Conservation (phyloP, 257 asterid species). For the Asclepias syriaca region DNA sequence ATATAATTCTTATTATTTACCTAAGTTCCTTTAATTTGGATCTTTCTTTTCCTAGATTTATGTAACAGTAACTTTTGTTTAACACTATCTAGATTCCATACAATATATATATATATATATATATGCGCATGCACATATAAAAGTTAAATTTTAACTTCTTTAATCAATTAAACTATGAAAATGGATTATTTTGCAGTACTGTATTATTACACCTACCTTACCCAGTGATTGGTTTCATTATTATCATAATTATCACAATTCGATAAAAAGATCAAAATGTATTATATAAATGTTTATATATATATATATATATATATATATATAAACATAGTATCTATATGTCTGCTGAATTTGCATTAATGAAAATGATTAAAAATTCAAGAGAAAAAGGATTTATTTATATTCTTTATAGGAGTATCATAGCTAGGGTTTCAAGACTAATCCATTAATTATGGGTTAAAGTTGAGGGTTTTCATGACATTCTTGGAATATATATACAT, state of each 20-base stretch:
- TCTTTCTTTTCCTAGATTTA: conserved; percentile 1
- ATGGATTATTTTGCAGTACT: too few species aligned
- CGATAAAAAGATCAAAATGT: too few species aligned
- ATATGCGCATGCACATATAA: neutral
- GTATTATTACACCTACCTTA: too few species aligned
- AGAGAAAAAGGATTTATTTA: neutral
- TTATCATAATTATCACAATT: too few species aligned
- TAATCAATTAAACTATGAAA: neutral
- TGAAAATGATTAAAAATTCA: neutral
- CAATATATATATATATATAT: neutral
- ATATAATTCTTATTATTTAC: conserved; percentile 15
- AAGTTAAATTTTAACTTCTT: neutral
- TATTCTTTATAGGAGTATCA: neutral
- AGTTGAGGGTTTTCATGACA: neutral
- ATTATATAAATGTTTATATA: too few species aligned
- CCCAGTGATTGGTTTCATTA: too few species aligned
- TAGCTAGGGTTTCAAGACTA: conserved; percentile 3
- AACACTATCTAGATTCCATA: neutral
- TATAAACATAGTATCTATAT: too few species aligned
- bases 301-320: too few species aligned
- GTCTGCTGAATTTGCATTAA: neutral
- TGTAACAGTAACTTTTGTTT: neutral
- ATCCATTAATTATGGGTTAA: neutral
- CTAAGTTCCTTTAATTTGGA: conserved; percentile 4
- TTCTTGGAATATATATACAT: too few species aligned